Base-by-base conservation (phyloP, 2,329 filamentous ascomycete species). In the Monilinia aucupariae region DNA sequence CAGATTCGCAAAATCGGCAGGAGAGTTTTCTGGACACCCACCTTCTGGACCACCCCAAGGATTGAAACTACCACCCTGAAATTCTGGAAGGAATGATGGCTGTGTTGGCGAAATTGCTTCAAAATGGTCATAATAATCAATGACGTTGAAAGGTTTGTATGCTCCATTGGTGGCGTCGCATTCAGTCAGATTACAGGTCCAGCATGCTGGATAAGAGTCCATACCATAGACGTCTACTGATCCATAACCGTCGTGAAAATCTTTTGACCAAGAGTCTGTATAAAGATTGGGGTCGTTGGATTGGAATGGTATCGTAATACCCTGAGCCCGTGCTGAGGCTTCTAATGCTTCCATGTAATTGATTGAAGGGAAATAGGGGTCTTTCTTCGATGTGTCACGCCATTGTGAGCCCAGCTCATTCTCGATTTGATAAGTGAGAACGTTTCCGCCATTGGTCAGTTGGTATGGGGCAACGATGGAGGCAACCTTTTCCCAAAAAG, bases 161-260 rank as follows among this genome's bases (percentile, higher is more conserved):
- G 80, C 73, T 25, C 83, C 84, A 66, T 87, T 86, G 0, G 82
- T 84, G 2, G 81, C 79, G 1, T 80, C 82, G 68, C 85, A 87
- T 64, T 85, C 83, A 37, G 78, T 80, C 10, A 86, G 73, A 62
- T 87, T 84, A 71, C 85, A 88, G 60, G 81, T 85, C 84, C 84
- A 87, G 75, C 85, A 87, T 0, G 77, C 79, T 1, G 78, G 80
- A 60, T 82, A 83, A 64, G 77, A 80, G 68, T 85, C 82, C 2
- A 82, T 69, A 0, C 81, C 78, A 56, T 75, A 77, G 27, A 81
- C 77, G 69, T 85, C 81, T 56, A 85, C 79, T 64, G 85, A 80
- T 10, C 85, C 85, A 15, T 77, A 79, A 8, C 76, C 79, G 32
- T 77, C 80, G 60, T 80, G 80, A 68, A 80, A 87, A 71, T 87